Conservation (phyloP, 345 rosid species). For the Kernera saxatilis region DNA sequence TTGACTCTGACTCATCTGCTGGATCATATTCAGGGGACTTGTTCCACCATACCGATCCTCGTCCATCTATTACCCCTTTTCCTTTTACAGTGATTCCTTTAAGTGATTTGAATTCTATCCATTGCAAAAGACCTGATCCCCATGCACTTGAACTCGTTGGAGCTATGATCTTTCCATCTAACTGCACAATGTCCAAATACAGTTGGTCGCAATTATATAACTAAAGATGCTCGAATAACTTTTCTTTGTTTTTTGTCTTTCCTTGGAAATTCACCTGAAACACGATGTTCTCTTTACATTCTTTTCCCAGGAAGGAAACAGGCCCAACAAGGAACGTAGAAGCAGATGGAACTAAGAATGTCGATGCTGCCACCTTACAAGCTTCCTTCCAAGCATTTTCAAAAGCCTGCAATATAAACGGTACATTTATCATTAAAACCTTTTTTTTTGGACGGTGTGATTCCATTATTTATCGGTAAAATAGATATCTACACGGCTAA, state of each 20-base stretch:
- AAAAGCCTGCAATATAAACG: conserved; percentile 52
- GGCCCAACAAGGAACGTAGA: conserved; percentile 68
- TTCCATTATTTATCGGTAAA: background rate
- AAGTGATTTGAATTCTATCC: conserved; percentile 73
- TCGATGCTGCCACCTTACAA: conserved; percentile 56
- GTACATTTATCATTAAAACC: background rate
- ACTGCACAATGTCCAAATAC: conserved; percentile 36
- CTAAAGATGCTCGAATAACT: background rate
- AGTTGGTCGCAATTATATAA: background rate
- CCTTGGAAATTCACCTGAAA: conserved; percentile 52
- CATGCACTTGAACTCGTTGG: conserved; percentile 58
- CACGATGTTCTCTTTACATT: conserved; percentile 47
- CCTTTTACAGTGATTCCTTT: conserved; percentile 56
- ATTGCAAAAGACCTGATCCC: conserved; percentile 61
- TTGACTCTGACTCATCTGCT: conserved; percentile 28
- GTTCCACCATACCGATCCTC: conserved; percentile 84
- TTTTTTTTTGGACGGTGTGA: background rate
- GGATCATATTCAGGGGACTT: conserved; percentile 33
- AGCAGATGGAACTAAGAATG: conserved; percentile 63
- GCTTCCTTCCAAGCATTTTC: conserved; percentile 69
- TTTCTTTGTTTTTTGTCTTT: background rate
- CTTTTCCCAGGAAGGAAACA: conserved; percentile 60
- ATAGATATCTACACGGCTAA: background rate
- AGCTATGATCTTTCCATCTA: conserved; percentile 82
- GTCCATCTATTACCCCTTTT: conserved; percentile 76